These are phyloP conservation scores for Colletotrichum nymphaeae DNA, from an alignment of 2,329 filamentous ascomycete genomes.

Conservation along the genomic window DNA sequence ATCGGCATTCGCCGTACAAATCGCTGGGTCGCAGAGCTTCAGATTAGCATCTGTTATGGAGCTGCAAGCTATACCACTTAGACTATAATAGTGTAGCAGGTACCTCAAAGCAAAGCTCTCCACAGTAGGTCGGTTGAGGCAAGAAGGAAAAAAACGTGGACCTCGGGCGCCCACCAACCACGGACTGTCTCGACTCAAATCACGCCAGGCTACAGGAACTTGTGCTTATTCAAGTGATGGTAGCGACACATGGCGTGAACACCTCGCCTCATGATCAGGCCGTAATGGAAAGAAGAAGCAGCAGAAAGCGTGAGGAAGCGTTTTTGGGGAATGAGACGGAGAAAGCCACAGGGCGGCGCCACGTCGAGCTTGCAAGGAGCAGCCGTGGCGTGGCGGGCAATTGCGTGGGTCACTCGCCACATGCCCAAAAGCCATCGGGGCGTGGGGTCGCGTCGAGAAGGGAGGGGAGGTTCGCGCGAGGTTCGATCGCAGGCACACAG, in stretches of 20 bases:
- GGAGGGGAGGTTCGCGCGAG: not conserved
- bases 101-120: not conserved
- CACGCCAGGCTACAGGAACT: not conserved
- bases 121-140: too few species aligned
- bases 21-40: constrained; percentile 2
- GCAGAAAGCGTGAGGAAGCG: not conserved
- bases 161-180: too few species aligned
- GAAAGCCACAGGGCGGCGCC: constrained; percentile 3
- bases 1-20: not conserved
- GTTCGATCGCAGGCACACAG: constrained; percentile 23
- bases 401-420: constrained; percentile 28
- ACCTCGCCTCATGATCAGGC: not conserved
- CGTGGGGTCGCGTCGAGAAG: not conserved
- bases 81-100: not conserved
- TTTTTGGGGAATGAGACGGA: too few species aligned
- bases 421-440: not conserved
- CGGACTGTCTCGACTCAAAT: too few species aligned
- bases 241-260: not conserved
- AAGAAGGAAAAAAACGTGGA: too few species aligned
- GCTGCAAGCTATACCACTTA: not conserved
- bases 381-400: not conserved
- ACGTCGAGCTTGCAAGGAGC: not conserved
- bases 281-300: not conserved
- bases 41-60: constrained; percentile 9
- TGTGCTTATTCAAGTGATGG: not conserved